Evolutionary conservation across 202 grass and related monocot genomes (phyloP).

Genomic region (Panicum hallii): DNA sequence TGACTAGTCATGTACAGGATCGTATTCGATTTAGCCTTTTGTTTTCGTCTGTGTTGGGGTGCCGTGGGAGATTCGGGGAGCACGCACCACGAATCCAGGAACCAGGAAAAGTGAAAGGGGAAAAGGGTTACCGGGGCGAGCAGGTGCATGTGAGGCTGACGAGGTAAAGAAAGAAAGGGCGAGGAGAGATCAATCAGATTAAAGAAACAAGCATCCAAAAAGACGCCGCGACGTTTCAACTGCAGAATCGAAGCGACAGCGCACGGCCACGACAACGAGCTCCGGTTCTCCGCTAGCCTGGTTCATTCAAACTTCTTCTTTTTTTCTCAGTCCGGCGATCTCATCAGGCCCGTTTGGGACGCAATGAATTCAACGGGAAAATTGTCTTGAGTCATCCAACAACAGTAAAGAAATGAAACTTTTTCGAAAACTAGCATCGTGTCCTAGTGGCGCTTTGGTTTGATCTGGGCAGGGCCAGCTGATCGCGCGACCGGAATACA

Average conservation of each 20-base stretch:
- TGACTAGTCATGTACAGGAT: background rate
- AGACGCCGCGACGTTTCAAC: conserved; percentile 25
- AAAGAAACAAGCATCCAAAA: conserved; percentile 28
- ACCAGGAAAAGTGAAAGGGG: background rate
- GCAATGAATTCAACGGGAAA: too few species aligned
- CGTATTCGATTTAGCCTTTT: background rate
- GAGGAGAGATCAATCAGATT: background rate
- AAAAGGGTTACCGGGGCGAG: background rate
- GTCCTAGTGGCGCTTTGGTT: background rate
- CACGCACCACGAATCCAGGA: background rate
- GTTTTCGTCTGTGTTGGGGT: background rate
- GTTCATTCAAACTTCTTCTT: background rate
- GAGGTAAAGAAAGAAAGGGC: background rate
- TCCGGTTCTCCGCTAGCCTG: background rate
- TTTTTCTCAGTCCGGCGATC: too few species aligned
- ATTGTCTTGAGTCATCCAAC: too few species aligned
- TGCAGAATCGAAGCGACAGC: background rate
- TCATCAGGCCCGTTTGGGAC: too few species aligned
- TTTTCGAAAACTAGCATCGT: too few species aligned
- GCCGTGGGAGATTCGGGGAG: background rate
- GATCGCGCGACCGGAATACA: background rate
- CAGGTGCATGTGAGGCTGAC: conserved; percentile 40
- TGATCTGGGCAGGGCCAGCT: background rate
- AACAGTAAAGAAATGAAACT: too few species aligned
- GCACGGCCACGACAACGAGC: background rate